These are phyloP conservation scores for Cladosporium phlei DNA, from an alignment of 2,329 filamentous ascomycete genomes.

Conservation along the genomic window DNA sequence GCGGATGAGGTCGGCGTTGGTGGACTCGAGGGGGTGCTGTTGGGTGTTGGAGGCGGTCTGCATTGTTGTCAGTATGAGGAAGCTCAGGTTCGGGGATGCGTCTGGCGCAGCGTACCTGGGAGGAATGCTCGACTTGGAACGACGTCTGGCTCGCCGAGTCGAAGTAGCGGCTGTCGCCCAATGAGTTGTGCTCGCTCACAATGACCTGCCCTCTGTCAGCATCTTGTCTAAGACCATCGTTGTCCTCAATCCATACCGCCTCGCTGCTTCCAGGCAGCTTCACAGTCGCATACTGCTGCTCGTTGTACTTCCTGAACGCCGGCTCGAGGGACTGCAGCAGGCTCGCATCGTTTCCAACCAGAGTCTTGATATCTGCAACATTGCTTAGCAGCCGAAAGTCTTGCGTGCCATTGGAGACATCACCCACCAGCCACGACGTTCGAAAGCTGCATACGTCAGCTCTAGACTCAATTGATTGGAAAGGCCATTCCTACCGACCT, in stretches of 20 bases:
- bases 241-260: constrained; percentile 51
- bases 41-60: constrained; percentile 79
- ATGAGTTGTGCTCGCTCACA: constrained; percentile 78
- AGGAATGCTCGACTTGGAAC: constrained; percentile 80
- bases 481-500: constrained; percentile 57
- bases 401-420: too few relatives aligned
- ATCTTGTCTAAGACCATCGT: not conserved
- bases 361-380: constrained; percentile 74
- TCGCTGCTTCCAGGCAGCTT: constrained; percentile 85
- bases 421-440: constrained; percentile 78
- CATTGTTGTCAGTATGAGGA: constrained; percentile 4
- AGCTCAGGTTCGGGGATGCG: not conserved
- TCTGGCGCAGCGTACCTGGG: constrained; percentile 52
- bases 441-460: constrained; percentile 57
- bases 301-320: constrained; percentile 91
- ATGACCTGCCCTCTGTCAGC: constrained; percentile 51
- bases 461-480: constrained; percentile 14
- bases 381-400: constrained; percentile 10
- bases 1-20: constrained; percentile 74
- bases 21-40: constrained; percentile 71
- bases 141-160: constrained; percentile 84
- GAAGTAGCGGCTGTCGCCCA: constrained; percentile 80
- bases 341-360: constrained; percentile 67
- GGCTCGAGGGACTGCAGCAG: constrained; percentile 65
- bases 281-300: constrained; percentile 83